Evolutionary conservation across 176 grass and related monocot species (phyloP).

Genomic region (Coix lacrymajobi): DNA sequence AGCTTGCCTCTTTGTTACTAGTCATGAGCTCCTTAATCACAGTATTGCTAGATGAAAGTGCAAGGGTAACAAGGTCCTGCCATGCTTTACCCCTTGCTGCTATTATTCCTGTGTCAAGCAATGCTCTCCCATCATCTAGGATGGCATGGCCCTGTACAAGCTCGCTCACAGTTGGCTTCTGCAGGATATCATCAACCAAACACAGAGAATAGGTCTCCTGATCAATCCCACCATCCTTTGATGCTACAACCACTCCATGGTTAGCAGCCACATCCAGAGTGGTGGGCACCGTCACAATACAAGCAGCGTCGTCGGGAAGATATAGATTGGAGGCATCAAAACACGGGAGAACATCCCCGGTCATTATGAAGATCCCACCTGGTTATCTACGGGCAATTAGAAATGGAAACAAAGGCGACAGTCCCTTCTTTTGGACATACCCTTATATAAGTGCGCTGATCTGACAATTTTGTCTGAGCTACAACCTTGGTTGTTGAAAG

Average conservation of each 20-base stretch:
- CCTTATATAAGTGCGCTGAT: neutral
- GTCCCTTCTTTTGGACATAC: neutral
- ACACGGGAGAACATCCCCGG: slow-evolving; percentile 91
- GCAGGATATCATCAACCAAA: slow-evolving; percentile 74
- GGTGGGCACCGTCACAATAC: slow-evolving; percentile 78
- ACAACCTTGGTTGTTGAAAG: slow-evolving; percentile 87
- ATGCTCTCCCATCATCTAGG: slow-evolving; percentile 62
- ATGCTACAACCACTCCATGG: slow-evolving; percentile 86
- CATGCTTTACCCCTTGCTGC: slow-evolving; percentile 78
- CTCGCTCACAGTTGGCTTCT: slow-evolving; percentile 70
- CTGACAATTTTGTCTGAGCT: neutral
- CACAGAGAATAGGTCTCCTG: slow-evolving; percentile 45
- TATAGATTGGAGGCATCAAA: slow-evolving; percentile 69
- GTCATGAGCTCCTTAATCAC: slow-evolving; percentile 62
- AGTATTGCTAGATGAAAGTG: slow-evolving; percentile 49
- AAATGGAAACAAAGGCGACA: neutral
- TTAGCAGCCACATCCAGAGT: slow-evolving; percentile 74
- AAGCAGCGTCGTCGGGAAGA: slow-evolving; percentile 68
- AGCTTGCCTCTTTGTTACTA: slow-evolving; percentile 86
- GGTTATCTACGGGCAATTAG: slow-evolving; percentile 24
- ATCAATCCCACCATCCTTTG: slow-evolving; percentile 33
- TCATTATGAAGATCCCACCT: slow-evolving; percentile 99
- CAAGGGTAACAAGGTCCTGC: slow-evolving; percentile 62
- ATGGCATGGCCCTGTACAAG: slow-evolving; percentile 62
- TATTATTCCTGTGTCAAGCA: slow-evolving; percentile 96